Evolutionary conservation across 2,329 filamentous ascomycete species (phyloP).

Genomic region (Botryosphaeria agaves): DNA sequence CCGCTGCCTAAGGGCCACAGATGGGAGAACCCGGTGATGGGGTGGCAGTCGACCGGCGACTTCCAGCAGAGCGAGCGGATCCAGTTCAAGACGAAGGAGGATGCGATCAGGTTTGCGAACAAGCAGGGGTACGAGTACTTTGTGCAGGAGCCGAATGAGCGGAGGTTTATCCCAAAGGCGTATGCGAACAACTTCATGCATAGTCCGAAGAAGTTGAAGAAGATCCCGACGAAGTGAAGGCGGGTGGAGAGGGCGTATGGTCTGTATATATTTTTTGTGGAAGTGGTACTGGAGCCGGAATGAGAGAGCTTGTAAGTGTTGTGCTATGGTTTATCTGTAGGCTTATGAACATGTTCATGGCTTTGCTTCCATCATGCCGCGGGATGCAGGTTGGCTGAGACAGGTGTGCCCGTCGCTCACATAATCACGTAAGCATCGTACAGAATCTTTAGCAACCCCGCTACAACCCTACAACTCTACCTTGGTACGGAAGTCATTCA

Average conservation of each 20-base stretch:
- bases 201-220: slow-evolving; percentile 68
- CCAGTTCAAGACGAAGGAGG: slow-evolving; percentile 83
- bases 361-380: no score
- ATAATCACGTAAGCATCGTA: no score
- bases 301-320: no score
- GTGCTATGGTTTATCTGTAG: no score
- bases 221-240: slow-evolving; percentile 54
- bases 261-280: slow-evolving; percentile 4
- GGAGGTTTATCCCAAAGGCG: slow-evolving; percentile 75
- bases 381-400: no score
- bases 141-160: slow-evolving; percentile 87
- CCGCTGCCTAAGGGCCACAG: slow-evolving; percentile 79
- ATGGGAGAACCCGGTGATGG: slow-evolving; percentile 98
- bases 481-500: no score
- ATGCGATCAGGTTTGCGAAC: slow-evolving; percentile 86
- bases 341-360: no score
- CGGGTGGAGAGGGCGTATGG: not conserved
- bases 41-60: slow-evolving; percentile 93
- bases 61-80: slow-evolving; percentile 87
- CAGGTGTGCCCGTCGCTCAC: no score
- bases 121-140: slow-evolving; percentile 99
- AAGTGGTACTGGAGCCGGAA: slow-evolving; percentile 9
- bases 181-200: slow-evolving; percentile 96
- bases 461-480: no score
- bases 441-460: no score